Conservation (phyloP, 345 rosid species). For the Trapa bicornis region DNA sequence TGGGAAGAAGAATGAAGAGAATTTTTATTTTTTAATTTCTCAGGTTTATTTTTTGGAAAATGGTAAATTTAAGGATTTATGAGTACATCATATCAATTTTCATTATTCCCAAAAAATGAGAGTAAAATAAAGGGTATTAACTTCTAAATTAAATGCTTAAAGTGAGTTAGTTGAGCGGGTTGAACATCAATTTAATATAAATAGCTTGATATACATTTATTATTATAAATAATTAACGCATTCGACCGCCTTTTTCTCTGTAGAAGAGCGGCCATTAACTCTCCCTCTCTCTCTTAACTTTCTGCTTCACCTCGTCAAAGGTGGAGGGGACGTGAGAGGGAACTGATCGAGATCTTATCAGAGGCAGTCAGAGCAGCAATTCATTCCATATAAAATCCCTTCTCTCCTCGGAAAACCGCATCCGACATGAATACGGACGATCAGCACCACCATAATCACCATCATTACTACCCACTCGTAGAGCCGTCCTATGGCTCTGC, state of each 20-base stretch:
- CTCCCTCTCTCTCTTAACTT: constrained; percentile 3
- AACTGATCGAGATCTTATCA: background rate
- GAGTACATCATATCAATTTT: too few species aligned
- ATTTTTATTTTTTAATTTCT: too few species aligned
- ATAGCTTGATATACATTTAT: too few species aligned
- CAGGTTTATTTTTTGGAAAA: too few species aligned
- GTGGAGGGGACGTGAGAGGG: background rate
- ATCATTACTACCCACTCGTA: constrained; percentile 15
- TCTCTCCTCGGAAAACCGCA: background rate
- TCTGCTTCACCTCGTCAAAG: background rate
- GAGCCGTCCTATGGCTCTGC: constrained; percentile 2
- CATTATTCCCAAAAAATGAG: too few species aligned
- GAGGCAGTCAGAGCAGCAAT: background rate
- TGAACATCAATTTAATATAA: too few species aligned
- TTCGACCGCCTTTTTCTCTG: background rate
- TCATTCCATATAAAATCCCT: background rate
- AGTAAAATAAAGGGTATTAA: too few species aligned
- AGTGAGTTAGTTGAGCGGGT: too few species aligned
- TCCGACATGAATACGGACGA: constrained; percentile 22
- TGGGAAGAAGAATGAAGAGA: too few species aligned
- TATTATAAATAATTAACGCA: background rate
- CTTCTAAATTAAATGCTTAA: too few species aligned
- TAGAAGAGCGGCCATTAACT: background rate
- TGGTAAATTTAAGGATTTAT: too few species aligned
- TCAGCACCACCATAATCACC: background rate